Evolutionary conservation across 2,329 filamentous ascomycete species (phyloP).

Genomic region (Xylariales sp.): DNA sequence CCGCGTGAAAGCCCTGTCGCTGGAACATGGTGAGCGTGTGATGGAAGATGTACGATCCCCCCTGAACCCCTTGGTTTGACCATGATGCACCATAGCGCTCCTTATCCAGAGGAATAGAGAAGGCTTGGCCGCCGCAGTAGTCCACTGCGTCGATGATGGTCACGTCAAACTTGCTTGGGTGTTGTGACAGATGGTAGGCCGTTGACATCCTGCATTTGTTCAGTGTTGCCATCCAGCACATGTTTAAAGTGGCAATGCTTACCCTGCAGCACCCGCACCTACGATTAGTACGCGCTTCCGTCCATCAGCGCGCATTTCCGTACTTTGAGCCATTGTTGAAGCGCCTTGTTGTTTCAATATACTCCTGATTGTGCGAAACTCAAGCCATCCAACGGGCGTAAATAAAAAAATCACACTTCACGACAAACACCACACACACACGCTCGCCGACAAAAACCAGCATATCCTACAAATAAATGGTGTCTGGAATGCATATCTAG

Average conservation of each 20-base stretch:
- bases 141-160: constrained; percentile 52
- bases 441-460: too few relatives aligned
- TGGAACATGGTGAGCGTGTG: constrained; percentile 56
- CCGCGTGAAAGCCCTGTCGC: constrained; percentile 48
- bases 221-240: background rate
- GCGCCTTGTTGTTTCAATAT: constrained; percentile 12
- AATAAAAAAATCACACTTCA: too few relatives aligned
- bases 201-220: constrained; percentile 50
- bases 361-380: too few relatives aligned
- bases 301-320: constrained; percentile 10
- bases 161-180: constrained; percentile 55
- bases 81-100: constrained; percentile 54
- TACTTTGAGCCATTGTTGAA: constrained; percentile 17
- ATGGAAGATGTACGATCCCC: constrained; percentile 55
- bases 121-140: constrained; percentile 60
- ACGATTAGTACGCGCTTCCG: constrained; percentile 33
- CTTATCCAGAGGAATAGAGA: constrained; percentile 56
- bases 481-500: too few relatives aligned
- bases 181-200: constrained; percentile 54
- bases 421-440: too few relatives aligned
- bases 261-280: constrained; percentile 37
- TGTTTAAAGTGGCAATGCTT: constrained; percentile 3
- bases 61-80: constrained; percentile 60
- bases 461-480: too few relatives aligned
- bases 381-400: too few relatives aligned